A percentile compares a stretch with the other conserved stretches of the same genome.
Conservation (phyloP, 139 green algal genomes). For the Tetraselmis striata region DNA sequence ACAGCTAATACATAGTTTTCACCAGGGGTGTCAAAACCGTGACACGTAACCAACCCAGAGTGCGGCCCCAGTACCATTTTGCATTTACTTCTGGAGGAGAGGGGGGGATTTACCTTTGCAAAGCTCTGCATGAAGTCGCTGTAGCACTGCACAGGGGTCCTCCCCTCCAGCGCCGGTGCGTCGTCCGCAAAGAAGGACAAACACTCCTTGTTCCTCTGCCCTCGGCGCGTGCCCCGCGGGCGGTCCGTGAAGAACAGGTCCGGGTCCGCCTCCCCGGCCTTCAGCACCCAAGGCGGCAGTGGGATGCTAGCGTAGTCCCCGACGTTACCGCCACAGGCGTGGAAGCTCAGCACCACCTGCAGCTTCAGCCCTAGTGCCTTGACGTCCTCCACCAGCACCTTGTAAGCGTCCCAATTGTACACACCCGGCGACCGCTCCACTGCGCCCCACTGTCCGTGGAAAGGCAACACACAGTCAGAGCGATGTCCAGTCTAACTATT, state of each 20-base stretch:
- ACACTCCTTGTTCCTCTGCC: constrained; percentile 72
- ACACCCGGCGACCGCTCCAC: constrained; percentile 67
- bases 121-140: constrained; percentile 70
- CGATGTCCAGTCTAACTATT: background rate
- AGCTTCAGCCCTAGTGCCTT: constrained; percentile 65
- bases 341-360: constrained; percentile 88
- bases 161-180: constrained; percentile 45
- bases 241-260: constrained; percentile 83
- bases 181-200: constrained; percentile 77
- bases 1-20: too few relatives aligned
- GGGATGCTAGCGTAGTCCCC: constrained; percentile 75
- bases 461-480: background rate
- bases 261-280: constrained; percentile 64
- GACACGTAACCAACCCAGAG: too few relatives aligned
- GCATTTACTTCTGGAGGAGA: too few relatives aligned
- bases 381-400: constrained; percentile 68
- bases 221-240: constrained; percentile 35
- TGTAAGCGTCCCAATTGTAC: constrained; percentile 82
- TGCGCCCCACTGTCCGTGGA: constrained; percentile 69
- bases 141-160: constrained; percentile 72
- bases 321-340: constrained; percentile 91
- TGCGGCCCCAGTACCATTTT: too few relatives aligned
- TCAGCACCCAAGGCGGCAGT: constrained; percentile 75
- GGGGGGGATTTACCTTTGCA: background rate
- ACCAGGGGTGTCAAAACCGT: too few relatives aligned